Evolutionary conservation across 345 rosid species (phyloP), one percentile per base, ranked within the genome.

Genomic region (Raphanus raphanistrum): DNA sequence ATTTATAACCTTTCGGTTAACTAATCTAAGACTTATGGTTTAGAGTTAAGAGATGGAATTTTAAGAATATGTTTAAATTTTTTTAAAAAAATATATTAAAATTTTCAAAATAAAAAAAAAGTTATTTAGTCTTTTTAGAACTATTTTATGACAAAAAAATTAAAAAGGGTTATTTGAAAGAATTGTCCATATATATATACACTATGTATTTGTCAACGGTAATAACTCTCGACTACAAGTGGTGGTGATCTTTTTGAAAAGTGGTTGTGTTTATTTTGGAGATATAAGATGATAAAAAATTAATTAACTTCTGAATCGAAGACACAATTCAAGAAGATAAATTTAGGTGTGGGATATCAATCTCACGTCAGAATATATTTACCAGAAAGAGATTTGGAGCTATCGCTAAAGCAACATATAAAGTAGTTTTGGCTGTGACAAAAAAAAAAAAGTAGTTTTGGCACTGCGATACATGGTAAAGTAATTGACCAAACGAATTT

Each of bases 261-360:
- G 36, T 61, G 63, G 54, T 60, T 61, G 74, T 50, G 69, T 66
- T 61, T 61, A 61, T 33, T 65, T 33, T 50, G 17, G 55, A 61
- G 69, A 45, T 26, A 31, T 29, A 29, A 5, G 10, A 63, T 63
- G 67, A 32, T 62, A 50, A 74, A 16, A 54, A 36, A 76, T 68
- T 68, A 68, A 45, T 33, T 62, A 45, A 17, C 66, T 26, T 61
- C 68, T 76, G 69, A 70, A 76, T 38, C 70, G 45, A 57, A 60
- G 68, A 72, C 66, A 65, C 38, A 65, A 10, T 71, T 72, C 72
- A 67, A 78, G 76, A 65, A 71, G 81, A 78, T 26, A 77, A 55
- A 63, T 50, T 1, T 71, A 55, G 66, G 61, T 55, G 38, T 48
- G 36, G 0, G 41, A 58, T 43, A 66, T 65, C 15, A 27, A 21